A percentile compares a stretch with the other conserved stretches of the same genome.
Conservation (phyloP, 768 basidiomycete species). For the Leccinum longicurvipes region DNA sequence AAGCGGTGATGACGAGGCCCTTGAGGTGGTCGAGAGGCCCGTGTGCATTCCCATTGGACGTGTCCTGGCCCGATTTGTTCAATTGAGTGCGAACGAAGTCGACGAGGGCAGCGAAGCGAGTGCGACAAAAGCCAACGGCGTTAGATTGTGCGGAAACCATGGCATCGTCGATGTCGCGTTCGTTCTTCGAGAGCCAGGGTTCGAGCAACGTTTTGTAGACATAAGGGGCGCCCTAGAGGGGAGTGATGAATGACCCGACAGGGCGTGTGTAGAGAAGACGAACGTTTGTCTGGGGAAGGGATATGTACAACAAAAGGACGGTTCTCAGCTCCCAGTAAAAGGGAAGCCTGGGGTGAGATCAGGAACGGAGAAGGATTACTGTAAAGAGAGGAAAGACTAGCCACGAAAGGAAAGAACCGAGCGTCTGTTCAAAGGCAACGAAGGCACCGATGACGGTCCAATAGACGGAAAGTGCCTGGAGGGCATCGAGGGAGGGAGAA, state of each 20-base stretch:
- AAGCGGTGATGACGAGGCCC: constrained; percentile 35
- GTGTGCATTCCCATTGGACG: constrained; percentile 23
- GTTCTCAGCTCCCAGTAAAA: constrained; percentile 76
- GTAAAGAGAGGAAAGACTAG: constrained; percentile 26
- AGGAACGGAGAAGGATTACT: constrained; percentile 2
- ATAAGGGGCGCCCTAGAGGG: constrained; percentile 61
- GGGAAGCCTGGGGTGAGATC: constrained; percentile 51
- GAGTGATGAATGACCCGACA: constrained; percentile 5
- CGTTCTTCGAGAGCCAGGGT: constrained; percentile 59
- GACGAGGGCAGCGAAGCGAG: constrained; percentile 47
- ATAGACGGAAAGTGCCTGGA: constrained; percentile 58
- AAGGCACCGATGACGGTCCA: constrained; percentile 63
- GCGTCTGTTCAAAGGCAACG: constrained; percentile 58
- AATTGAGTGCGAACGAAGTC: constrained; percentile 43
- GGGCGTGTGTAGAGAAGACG: constrained; percentile 9
- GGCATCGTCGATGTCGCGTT: constrained; percentile 56
- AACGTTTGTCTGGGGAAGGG: constrained; percentile 70
- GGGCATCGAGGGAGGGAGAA: constrained; percentile 47
- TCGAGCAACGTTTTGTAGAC: constrained; percentile 58
- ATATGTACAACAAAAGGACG: constrained; percentile 61
- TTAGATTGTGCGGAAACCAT: constrained; percentile 55
- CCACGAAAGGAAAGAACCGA: constrained; percentile 68
- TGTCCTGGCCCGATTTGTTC: constrained; percentile 38
- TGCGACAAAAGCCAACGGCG: constrained; percentile 50
- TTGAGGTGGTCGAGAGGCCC: constrained; percentile 30